These are phyloP conservation scores for Aureobasidium sp. DNA, from an alignment of 2,329 filamentous ascomycete species.

Conservation along the genomic window DNA sequence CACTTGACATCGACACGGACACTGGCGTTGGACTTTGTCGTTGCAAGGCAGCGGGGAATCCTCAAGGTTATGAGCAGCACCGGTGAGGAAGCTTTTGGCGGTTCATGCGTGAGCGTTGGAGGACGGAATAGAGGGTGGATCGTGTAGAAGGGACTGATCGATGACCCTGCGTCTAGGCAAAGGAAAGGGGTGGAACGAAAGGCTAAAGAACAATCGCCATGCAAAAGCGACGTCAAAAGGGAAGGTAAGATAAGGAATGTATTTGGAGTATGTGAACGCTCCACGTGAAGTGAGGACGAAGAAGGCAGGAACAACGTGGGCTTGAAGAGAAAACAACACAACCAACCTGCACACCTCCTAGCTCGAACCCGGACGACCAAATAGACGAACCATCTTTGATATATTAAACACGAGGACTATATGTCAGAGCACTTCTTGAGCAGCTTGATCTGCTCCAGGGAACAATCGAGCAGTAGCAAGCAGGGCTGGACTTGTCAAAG, in stretches of 20 bases:
- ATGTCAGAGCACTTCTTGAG: slow-evolving; percentile 1
- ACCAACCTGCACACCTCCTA: not conserved
- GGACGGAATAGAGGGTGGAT: not conserved
- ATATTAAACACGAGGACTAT: not conserved
- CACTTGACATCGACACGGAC: not conserved
- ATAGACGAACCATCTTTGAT: not conserved
- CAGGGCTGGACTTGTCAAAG: not conserved
- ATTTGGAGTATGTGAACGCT: not conserved
- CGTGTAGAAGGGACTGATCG: not conserved
- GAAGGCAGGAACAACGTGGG: not conserved
- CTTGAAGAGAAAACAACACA: not conserved
- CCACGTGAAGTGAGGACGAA: not conserved
- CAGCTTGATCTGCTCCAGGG: slow-evolving; percentile 1
- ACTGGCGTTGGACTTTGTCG: not conserved
- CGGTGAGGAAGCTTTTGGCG: not conserved
- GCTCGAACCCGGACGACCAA: not conserved
- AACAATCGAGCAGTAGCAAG: not conserved
- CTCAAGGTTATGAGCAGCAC: slow-evolving; percentile 5
- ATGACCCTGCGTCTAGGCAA: not conserved
- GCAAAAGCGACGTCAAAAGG: not conserved
- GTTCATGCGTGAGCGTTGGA: slow-evolving; percentile 6
- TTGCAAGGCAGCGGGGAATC: not conserved
- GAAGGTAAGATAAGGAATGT: not conserved
- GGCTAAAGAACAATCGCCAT: not conserved
- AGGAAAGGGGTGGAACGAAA: not conserved